These are phyloP conservation scores for Aureobasidium namibiae DNA, from an alignment of 2,329 filamentous ascomycete genomes.

Conservation along the genomic window DNA sequence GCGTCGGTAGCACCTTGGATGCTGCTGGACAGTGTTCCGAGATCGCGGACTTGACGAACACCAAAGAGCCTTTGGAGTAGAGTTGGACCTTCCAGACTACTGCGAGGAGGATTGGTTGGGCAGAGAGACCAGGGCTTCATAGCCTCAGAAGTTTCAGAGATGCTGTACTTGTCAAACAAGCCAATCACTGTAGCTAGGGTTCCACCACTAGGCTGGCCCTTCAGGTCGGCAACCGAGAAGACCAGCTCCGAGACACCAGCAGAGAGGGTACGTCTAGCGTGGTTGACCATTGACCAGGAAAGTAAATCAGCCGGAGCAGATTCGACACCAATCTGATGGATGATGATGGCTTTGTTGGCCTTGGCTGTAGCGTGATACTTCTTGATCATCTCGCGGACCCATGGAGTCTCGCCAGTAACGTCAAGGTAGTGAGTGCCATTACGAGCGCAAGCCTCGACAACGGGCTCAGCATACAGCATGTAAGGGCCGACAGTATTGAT, in stretches of 20 bases:
- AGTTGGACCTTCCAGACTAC: conserved; percentile 25
- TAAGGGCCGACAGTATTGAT: conserved; percentile 58
- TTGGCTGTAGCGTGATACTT: conserved; percentile 55
- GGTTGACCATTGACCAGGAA: conserved; percentile 44
- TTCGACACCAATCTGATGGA: conserved; percentile 54
- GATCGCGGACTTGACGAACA: conserved; percentile 44
- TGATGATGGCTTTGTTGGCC: conserved; percentile 52
- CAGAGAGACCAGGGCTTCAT: conserved; percentile 45
- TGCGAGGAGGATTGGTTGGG: conserved; percentile 30
- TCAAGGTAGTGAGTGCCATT: conserved; percentile 62
- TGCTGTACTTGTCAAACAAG: conserved; percentile 39
- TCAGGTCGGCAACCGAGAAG: conserved; percentile 46
- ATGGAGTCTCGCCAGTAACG: conserved; percentile 56
- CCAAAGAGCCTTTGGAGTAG: conserved; percentile 40
- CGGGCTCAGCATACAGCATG: conserved; percentile 54
- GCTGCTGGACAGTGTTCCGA: conserved; percentile 51
- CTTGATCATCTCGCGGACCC: conserved; percentile 54
- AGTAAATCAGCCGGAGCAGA: conserved; percentile 52
- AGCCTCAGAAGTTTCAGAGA: conserved; percentile 34
- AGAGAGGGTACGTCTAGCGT: conserved; percentile 44
- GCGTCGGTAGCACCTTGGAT: conserved; percentile 45
- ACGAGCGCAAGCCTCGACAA: conserved; percentile 56
- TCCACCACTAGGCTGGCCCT: conserved; percentile 48
- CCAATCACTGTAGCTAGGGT: conserved; percentile 58
- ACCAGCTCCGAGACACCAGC: conserved; percentile 44